Conservation (phyloP, 768 basidiomycete species). For the Tricholoma furcatifolium region DNA sequence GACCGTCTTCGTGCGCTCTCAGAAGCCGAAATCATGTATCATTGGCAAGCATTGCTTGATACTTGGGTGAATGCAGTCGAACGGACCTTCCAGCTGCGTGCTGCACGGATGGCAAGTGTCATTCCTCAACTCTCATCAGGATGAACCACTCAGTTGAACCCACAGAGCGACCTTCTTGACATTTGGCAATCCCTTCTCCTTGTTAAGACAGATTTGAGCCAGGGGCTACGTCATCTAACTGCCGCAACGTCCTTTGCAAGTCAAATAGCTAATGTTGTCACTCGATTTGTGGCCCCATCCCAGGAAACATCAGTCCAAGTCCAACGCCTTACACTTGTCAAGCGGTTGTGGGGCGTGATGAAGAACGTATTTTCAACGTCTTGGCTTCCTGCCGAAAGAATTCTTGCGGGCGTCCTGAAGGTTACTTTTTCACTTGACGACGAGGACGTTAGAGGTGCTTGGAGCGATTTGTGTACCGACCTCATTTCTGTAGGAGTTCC, state of each 20-base stretch:
- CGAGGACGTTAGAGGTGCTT: constrained; percentile 35
- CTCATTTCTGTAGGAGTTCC: constrained; percentile 44
- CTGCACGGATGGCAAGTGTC: constrained; percentile 21
- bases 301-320: constrained; percentile 29
- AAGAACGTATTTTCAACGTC: constrained; percentile 43
- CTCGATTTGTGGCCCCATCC: constrained; percentile 30
- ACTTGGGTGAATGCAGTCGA: constrained; percentile 35
- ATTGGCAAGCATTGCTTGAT: constrained; percentile 37
- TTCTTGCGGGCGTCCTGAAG: constrained; percentile 46
- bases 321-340: constrained; percentile 35
- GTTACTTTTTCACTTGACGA: constrained; percentile 40
- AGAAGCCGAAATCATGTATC: constrained; percentile 34
- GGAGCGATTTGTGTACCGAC: constrained; percentile 49
- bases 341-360: constrained; percentile 51
- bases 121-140: neutral
- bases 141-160: neutral
- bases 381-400: constrained; percentile 45
- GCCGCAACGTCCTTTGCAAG: constrained; percentile 32
- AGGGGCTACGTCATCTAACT: constrained; percentile 34
- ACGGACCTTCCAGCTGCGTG: constrained; percentile 12
- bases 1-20: constrained; percentile 30
- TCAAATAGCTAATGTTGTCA: constrained; percentile 33
- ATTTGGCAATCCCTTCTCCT: constrained; percentile 61
- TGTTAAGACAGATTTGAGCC: constrained; percentile 41
- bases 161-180: constrained; percentile 37